phyloP scores from a whole-genome alignment of 768 basidiomycete species.

The Cystobasidium ongulense region DNA sequence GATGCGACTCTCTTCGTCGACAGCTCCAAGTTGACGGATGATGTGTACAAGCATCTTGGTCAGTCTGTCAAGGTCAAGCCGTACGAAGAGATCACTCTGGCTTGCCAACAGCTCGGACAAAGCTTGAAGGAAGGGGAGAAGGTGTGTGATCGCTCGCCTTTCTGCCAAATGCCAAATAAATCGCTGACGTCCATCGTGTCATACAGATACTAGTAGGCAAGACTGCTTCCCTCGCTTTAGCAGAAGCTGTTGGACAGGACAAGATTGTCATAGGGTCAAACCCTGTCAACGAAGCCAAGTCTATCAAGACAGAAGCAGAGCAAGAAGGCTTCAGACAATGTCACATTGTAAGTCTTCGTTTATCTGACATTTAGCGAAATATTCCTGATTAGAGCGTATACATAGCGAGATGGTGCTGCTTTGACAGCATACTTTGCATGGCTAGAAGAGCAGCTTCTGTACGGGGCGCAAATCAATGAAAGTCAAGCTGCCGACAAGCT shows the following conservation, averaged over 20 bases:
- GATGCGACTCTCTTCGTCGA: slow-evolving; percentile 65
- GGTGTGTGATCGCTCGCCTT: neutral
- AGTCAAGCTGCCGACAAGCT: slow-evolving; percentile 69
- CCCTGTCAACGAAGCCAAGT: slow-evolving; percentile 49
- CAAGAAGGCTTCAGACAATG: slow-evolving; percentile 79
- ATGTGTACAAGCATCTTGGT: slow-evolving; percentile 45
- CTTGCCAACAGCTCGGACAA: slow-evolving; percentile 7
- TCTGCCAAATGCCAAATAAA: neutral
- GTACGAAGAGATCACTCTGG: slow-evolving; percentile 21
- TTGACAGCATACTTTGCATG: slow-evolving; percentile 78
- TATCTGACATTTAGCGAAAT: neutral
- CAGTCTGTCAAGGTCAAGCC: slow-evolving; percentile 29
- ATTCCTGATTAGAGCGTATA: neutral
- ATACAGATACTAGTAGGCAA: slow-evolving; percentile 59
- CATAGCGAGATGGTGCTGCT: neutral
- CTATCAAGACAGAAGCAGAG: slow-evolving; percentile 54
- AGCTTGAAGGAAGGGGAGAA: slow-evolving; percentile 19
- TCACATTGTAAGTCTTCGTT: slow-evolving; percentile 52
- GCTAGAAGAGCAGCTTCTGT: slow-evolving; percentile 73
- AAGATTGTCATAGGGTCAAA: slow-evolving; percentile 60
- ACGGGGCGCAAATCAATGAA: slow-evolving; percentile 61
- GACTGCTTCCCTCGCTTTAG: slow-evolving; percentile 71
- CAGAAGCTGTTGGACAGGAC: slow-evolving; percentile 67
- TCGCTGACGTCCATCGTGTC: neutral
- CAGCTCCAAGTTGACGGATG: slow-evolving; percentile 55